Evolutionary conservation across 2,329 filamentous ascomycete genomes (phyloP), one percentile per base, ranked within the genome.

Genomic region (Alternaria sp.): DNA sequence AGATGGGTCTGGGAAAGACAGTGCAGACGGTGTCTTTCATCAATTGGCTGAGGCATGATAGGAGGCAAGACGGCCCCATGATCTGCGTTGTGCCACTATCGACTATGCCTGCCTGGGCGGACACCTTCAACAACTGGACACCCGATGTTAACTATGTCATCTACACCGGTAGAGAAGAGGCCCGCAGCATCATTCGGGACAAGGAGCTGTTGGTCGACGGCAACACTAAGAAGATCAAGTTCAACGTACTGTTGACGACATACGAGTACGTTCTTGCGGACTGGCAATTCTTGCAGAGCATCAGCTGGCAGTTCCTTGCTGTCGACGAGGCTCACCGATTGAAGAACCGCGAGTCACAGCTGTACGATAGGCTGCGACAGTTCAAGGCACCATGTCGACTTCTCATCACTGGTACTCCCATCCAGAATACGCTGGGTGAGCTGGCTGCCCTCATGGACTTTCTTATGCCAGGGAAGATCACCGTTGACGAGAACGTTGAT

Each of bases 1-100:
- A 99, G 81, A 99, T 99, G 95, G 95, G 95, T 71, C 85, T 99
- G 14, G 95, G 95, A 28, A 99, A 99, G 82, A 99, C 95, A 0
- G 95, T 99, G 0, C 95, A 99, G 81, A 97, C 94, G 0, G 94
- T 99, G 28, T 90, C 94, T 0, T 98, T 98, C 78, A 90, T 99
- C 79, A 97, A 94, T 77, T 99, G 95, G 94, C 85, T 99, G 62
- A 92, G 93, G 56, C 94, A 98, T 79, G 89, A 93, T 60, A 89
- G 94, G 68, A 86, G 86, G 51, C 95, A 99, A 77, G 92, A 98
- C 79, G 95, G 95, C 0, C 95, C 95, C 0, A 98, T 97, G 74
- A 88, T 99, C 44, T 94, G 98, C 61, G 93, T 98, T n/a, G 95
- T 97, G 8, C 95, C 95, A 28, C 85, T 99, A 25, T 98, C 94